Percentiles rank a stretch among this genome's conserved stretches.
These are phyloP conservation scores for Claviceps pazoutovae DNA, from an alignment of 2,329 filamentous ascomycete genomes.

Conservation along the genomic window DNA sequence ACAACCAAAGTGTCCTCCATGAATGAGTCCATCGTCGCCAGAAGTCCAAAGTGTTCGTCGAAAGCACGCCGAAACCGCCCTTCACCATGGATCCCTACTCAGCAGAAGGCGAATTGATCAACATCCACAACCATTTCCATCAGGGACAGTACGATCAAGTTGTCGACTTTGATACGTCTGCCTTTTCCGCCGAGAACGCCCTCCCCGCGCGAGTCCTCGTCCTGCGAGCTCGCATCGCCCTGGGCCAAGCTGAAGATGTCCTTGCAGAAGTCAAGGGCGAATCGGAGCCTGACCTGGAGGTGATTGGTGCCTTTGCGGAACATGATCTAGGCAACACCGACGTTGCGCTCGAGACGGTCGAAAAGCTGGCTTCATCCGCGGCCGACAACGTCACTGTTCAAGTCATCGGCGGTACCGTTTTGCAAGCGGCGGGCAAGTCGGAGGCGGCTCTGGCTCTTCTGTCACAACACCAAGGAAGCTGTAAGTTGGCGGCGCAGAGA, in stretches of 20 bases:
- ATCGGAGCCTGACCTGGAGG: constrained; percentile 58
- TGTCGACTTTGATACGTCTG: constrained; percentile 68
- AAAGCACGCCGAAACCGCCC: constrained; percentile 9
- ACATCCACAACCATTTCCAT: constrained; percentile 57
- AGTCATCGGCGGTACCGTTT: constrained; percentile 64
- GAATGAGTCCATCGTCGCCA: constrained; percentile 1
- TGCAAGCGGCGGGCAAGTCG: constrained; percentile 67
- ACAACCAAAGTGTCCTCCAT: constrained; percentile 6
- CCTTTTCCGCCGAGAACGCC: constrained; percentile 65
- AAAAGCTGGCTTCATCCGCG: constrained; percentile 52
- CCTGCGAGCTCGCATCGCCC: constrained; percentile 69
- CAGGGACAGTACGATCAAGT: constrained; percentile 79
- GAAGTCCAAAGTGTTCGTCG: background rate
- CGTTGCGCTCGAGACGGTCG: constrained; percentile 46
- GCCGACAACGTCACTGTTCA: constrained; percentile 70
- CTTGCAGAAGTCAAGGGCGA: constrained; percentile 51
- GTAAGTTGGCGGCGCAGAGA: constrained; percentile 34
- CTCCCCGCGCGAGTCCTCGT: constrained; percentile 64
- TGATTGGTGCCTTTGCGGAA: constrained; percentile 64
- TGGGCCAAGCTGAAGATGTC: constrained; percentile 64
- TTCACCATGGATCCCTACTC: constrained; percentile 54
- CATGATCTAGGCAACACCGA: constrained; percentile 45
- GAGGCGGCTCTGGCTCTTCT: constrained; percentile 74
- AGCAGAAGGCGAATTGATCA: constrained; percentile 57
- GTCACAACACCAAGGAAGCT: constrained; percentile 71